Conservation (phyloP, 2,329 filamentous ascomycete genomes). For the Diaporthe destruens region DNA sequence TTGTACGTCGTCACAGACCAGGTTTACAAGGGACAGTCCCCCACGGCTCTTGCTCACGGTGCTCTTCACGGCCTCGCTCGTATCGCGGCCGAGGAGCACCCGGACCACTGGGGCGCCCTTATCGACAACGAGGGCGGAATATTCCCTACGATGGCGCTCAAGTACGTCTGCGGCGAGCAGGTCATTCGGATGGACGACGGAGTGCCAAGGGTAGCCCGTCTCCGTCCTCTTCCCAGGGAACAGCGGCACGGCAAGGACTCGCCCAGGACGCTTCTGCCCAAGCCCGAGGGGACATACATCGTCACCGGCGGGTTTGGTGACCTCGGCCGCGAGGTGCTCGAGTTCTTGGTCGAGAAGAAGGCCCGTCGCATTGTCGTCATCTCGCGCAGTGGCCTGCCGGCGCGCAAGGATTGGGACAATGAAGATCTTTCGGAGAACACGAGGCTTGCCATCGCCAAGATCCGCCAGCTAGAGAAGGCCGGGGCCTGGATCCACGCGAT, state of each 20-base stretch:
- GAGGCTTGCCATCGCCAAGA: conserved; percentile 10
- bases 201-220: background rate
- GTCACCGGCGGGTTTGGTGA: conserved; percentile 47
- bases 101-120: conserved; percentile 4
- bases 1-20: background rate
- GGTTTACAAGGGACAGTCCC: background rate
- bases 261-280: conserved; percentile 35
- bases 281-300: conserved; percentile 44
- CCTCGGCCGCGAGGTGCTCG: conserved; percentile 43
- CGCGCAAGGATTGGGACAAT: background rate
- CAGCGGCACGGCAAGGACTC: background rate
- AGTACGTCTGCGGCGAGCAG: background rate
- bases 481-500: conserved; percentile 61
- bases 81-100: background rate
- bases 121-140: background rate
- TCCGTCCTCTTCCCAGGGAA: background rate
- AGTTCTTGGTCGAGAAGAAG: conserved; percentile 42
- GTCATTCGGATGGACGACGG: background rate
- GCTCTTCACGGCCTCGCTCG: background rate
- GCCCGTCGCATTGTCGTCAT: conserved; percentile 42
- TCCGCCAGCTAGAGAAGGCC: conserved; percentile 33
- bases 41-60: background rate
- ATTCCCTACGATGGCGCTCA: background rate
- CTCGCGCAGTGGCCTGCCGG: conserved; percentile 36
- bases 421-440: background rate